Evolutionary conservation across 75 land plant species (phyloP).

Genomic region (Pinus tabuliformis): DNA sequence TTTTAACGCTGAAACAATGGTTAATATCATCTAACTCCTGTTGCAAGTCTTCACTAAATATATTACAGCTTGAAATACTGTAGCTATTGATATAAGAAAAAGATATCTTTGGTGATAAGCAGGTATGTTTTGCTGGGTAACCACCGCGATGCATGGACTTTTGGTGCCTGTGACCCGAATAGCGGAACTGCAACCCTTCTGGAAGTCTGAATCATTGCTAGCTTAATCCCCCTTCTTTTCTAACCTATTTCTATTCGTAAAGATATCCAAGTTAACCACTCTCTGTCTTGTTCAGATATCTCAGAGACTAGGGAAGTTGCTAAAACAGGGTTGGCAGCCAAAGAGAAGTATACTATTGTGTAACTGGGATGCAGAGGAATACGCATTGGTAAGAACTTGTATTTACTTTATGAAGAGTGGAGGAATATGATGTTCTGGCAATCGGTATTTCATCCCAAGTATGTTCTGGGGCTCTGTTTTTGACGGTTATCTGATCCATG

Average conservation of each 20-base stretch:
- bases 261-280: neutral
- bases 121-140: conserved; percentile 69
- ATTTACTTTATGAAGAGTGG: neutral
- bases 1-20: too few species aligned
- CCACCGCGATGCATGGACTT: conserved; percentile 79
- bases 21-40: too few species aligned
- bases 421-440: neutral
- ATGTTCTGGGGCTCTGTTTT: too few species aligned
- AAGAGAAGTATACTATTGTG: conserved; percentile 50
- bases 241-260: neutral
- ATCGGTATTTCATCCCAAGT: neutral
- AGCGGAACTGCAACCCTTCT: conserved; percentile 67
- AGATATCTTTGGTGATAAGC: conserved; percentile 2
- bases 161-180: conserved; percentile 71
- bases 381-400: conserved; percentile 45
- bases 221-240: neutral
- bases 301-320: conserved; percentile 26
- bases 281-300: conserved; percentile 24
- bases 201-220: conserved; percentile 25
- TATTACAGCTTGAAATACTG: too few species aligned
- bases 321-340: conserved; percentile 52
- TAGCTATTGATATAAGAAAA: neutral
- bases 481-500: too few species aligned
- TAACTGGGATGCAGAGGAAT: conserved; percentile 78
- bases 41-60: too few species aligned